A percentile compares a stretch with the other conserved stretches of the same genome.
Evolutionary conservation across 495 filamentous ascomycete species (phyloP).

Genomic region (Cladorrhinum samala): DNA sequence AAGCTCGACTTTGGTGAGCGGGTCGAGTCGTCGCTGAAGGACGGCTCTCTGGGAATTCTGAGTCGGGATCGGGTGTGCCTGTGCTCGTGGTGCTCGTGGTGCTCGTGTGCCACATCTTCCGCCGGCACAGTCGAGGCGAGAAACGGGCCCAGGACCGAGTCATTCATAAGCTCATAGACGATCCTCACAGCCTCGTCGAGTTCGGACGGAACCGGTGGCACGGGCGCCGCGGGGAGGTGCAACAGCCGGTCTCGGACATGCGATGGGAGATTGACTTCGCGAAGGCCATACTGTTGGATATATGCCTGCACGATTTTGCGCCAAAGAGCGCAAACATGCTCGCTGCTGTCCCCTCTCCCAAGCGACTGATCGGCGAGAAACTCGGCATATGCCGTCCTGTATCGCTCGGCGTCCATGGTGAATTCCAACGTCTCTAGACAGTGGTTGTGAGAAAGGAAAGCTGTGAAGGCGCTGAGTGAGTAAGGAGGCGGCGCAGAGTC

Average conservation of each 20-base stretch:
- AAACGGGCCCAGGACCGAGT: slow-evolving; percentile 82
- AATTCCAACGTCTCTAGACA: slow-evolving; percentile 97
- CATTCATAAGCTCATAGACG: slow-evolving; percentile 94
- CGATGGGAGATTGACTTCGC: slow-evolving; percentile 89
- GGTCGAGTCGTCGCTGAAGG: slow-evolving; percentile 29
- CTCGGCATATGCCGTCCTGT: slow-evolving; percentile 65
- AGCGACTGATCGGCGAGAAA: slow-evolving; percentile 31
- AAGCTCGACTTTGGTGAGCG: slow-evolving; percentile 40
- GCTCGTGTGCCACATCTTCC: slow-evolving; percentile 25
- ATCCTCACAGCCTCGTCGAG: slow-evolving; percentile 87
- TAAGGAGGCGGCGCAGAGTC: slow-evolving; percentile 85
- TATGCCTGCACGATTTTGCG: slow-evolving; percentile 64
- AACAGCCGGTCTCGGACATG: slow-evolving; percentile 78
- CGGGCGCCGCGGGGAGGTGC: slow-evolving; percentile 49
- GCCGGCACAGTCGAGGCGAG: slow-evolving; percentile 52
- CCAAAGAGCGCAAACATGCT: slow-evolving; percentile 71
- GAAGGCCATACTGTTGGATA: slow-evolving; percentile 69
- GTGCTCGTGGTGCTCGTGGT: slow-evolving; percentile 32
- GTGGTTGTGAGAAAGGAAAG: slow-evolving; percentile 95
- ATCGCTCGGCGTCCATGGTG: slow-evolving; percentile 91
- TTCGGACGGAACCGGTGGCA: slow-evolving; percentile 68
- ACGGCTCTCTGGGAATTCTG: slow-evolving; percentile 31
- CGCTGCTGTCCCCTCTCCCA: slow-evolving; percentile 45
- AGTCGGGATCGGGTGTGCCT: slow-evolving; percentile 36
- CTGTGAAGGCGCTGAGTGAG: slow-evolving; percentile 91